A percentile compares a stretch with the other conserved stretches of the same genome.
Evolutionary conservation across 805 yeast genomes (phyloP).

Genomic region (Candida ficus): DNA sequence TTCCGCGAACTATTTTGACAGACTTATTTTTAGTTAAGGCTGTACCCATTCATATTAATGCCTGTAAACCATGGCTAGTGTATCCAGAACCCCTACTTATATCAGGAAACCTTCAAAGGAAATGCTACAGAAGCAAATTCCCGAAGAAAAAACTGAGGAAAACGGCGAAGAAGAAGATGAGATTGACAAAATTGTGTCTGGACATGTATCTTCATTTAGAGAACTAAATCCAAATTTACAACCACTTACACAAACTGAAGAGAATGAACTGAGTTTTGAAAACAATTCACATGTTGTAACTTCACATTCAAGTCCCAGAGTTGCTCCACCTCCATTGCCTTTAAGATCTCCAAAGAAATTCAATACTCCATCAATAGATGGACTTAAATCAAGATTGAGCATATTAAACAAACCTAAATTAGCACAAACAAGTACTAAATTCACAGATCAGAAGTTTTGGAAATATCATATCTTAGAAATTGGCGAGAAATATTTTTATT

Average conservation of each 20-base stretch:
- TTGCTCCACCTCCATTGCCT: neutral
- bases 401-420: neutral
- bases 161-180: neutral
- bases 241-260: constrained; percentile 13
- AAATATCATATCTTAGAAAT: constrained; percentile 57
- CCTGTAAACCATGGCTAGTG: neutral
- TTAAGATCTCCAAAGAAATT: neutral
- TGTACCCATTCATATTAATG: no score
- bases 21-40: no score
- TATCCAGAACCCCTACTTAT: neutral
- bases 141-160: neutral
- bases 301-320: no score
- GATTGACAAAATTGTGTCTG: neutral
- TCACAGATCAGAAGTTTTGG: constrained; percentile 18
- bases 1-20: no score
- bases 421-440: neutral
- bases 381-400: neutral
- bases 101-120: constrained; percentile 12
- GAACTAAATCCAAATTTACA: constrained; percentile 23
- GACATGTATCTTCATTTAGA: constrained; percentile 6
- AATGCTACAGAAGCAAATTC: no score
- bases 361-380: neutral
- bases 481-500: constrained; percentile 45
- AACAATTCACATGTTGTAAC: neutral
- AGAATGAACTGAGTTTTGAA: neutral